Base-by-base conservation (phyloP, 1,284 basidiomycete genomes). In the Athelia psychrophila region DNA sequence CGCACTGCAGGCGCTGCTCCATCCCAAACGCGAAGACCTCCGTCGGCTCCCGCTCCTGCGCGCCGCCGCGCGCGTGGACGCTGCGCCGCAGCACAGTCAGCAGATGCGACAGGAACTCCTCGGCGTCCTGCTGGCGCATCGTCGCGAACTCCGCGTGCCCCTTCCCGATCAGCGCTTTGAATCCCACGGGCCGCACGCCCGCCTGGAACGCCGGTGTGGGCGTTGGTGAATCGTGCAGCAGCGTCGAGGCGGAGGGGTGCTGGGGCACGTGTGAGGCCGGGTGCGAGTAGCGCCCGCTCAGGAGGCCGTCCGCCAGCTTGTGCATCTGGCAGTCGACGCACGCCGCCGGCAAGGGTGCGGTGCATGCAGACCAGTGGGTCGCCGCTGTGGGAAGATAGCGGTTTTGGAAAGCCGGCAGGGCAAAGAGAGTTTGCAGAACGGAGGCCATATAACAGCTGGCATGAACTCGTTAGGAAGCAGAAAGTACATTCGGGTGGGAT, bases 121-220 rank as follows among this genome's bases (percentile, higher is more conserved):
- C 95, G 1, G 95, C 86, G 64, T 99, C 96, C 67, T 99, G 96
- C 70, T 99, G 95, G 44, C 85, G 81, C 95, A 98, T 98, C 18
- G 95, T 98, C 27, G 91, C 80, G 64, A 99, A 99, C 71, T 98
- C 96, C 48, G 85, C 83, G 64, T 99, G 96, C 0, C 93, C 94
- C 61, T 90, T 91, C 2, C 96, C 96, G 33, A 98, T 82, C 15
- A 98, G 80, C 1, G 84, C 75, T 70, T 98, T 98, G 77, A 98
- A 95, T 64, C 86, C 86, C 2, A 77, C 78, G 0, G 96, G 97
- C 35, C 82, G 81, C 49, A 99, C 73, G 1, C 96, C 96, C 24
- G 83, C 84, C 65, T 98, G 95, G 77, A 96, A 98, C 13, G 81
- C 76, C 0, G 80, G 80, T 4, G 73, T 74, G 12, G 75, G 73